A percentile compares a stretch with the other conserved stretches of the same genome.
Conservation (phyloP, 139 green algal species). For the Zygnema cylindricum region DNA sequence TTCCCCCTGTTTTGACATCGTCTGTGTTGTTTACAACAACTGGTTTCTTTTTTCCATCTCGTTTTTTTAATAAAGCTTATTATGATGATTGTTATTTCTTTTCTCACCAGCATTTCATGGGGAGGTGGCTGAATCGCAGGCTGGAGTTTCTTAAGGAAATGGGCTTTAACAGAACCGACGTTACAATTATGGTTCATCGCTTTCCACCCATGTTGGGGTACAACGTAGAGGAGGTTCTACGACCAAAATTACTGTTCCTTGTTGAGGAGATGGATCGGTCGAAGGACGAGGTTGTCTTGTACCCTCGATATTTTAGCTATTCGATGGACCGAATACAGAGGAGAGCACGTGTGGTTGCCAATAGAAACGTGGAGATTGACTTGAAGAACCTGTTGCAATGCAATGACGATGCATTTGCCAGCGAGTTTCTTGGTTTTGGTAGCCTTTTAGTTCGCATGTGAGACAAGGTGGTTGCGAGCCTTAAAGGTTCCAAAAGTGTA, state of each 20-base stretch:
- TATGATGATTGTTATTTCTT: no score
- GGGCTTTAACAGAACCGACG: background rate
- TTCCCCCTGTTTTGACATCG: no score
- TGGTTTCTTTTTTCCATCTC: no score
- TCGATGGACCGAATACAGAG: constrained; percentile 34
- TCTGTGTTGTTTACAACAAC: no score
- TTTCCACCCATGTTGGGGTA: constrained; percentile 14
- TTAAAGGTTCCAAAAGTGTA: no score
- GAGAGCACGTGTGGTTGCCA: background rate
- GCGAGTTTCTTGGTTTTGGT: background rate
- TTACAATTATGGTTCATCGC: background rate
- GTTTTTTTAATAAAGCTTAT: no score
- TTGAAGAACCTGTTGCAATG: background rate
- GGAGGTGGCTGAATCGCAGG: no score
- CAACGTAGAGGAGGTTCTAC: constrained; percentile 5
- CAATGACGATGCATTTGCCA: constrained; percentile 4
- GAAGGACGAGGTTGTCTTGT: constrained; percentile 11
- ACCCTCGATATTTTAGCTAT: constrained; percentile 43
- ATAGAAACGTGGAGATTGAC: background rate
- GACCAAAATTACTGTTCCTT: constrained; percentile 35
- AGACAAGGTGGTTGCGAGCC: no score
- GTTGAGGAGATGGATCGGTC: constrained; percentile 21
- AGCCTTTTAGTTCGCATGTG: background rate
- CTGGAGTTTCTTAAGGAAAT: background rate
- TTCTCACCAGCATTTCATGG: no score